phyloP scores from a whole-genome alignment of 1,139 yeast genomes.

The Ogataea hybrid region DNA sequence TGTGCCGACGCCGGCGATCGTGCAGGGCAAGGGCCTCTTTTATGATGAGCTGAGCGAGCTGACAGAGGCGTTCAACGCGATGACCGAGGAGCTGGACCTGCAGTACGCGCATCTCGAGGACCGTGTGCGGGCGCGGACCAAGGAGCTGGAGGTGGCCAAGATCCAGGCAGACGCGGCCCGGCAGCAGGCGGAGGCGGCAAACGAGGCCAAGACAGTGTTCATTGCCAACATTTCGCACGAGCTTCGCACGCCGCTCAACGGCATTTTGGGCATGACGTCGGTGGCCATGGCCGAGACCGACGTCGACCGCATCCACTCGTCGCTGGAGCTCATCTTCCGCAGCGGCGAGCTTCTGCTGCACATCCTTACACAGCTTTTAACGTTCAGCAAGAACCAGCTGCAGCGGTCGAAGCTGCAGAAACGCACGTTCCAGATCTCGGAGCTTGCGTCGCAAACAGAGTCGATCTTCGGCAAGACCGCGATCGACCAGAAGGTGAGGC shows the following conservation, averaged over 20 bases:
- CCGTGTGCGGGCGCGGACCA: slow-evolving; percentile 83
- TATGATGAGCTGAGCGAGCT: slow-evolving; percentile 86
- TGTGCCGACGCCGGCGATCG: slow-evolving; percentile 25
- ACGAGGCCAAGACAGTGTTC: slow-evolving; percentile 91
- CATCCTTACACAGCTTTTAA: slow-evolving; percentile 81
- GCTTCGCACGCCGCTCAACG: slow-evolving; percentile 90
- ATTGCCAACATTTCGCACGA: slow-evolving; percentile 97
- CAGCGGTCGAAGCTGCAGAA: slow-evolving; percentile 83
- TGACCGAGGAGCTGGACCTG: slow-evolving; percentile 83
- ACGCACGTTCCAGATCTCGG: slow-evolving; percentile 65
- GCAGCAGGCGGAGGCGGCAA: slow-evolving; percentile 77
- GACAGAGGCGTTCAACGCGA: slow-evolving; percentile 83
- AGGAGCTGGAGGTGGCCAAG: slow-evolving; percentile 84
- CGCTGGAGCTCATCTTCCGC: slow-evolving; percentile 73
- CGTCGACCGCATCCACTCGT: slow-evolving; percentile 58
- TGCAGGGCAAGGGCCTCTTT: slow-evolving; percentile 44
- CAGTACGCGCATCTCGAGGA: slow-evolving; percentile 87
- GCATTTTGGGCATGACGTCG: slow-evolving; percentile 94
- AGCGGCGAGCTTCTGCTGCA: slow-evolving; percentile 86
- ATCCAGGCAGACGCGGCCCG: slow-evolving; percentile 87
- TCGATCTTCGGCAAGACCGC: slow-evolving; percentile 89
- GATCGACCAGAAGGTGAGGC: slow-evolving; percentile 66
- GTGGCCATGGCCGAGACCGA: slow-evolving; percentile 87
- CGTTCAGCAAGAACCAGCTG: slow-evolving; percentile 87
- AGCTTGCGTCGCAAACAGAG: slow-evolving; percentile 76